Evolutionary conservation across 139 green algal species (phyloP), one percentile per base, ranked within the genome.

Genomic region (Pycnococcus provasolii): DNA sequence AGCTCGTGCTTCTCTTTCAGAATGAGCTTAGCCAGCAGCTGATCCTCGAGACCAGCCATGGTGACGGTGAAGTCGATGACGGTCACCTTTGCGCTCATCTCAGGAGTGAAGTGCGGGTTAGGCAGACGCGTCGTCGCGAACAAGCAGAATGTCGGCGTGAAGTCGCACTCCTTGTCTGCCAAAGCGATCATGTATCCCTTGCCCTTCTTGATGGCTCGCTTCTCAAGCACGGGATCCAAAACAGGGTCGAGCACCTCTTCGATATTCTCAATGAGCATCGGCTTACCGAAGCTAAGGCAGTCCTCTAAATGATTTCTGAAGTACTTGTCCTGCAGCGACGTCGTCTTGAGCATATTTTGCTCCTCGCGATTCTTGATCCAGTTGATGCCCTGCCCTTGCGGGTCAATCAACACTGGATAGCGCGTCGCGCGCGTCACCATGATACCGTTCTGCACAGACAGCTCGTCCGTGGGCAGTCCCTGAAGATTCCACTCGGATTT

Each of bases 31-130:
- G 83, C 88, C 64, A 97, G 83, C 68, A 97, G 85, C 79, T 97
- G 91, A 70, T 97, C 90, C 79, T 97, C 91, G 66, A 97, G 81
- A 4, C 91, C 90, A 3, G 76, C 77, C 77, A 84, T 83, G 40
- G 90, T 96, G 39, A 97, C 91, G 3, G 90, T 95, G 84, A 96
- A 97, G 80, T 97, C 90, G 6, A 97, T 88, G 26, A 96, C 74
- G 1, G 90, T 94, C 53, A 77, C 64, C 72, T 77, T 92, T 70
- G 88, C 90, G 51, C 62, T 84, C 53, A 96, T 81, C 84, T 97
- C 91, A 11, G 91, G 91, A 11, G 88, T 90, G 82, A 89, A 95
- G 78, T 90, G 84, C 42, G 90, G 90, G 75, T 92, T 93, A 66
- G 91, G 86, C 70, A 96, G 79, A 43, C 89, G 84, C 1, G 88